phyloP scores from a whole-genome alignment of 768 basidiomycete genomes.

The Russula ochroleuca region DNA sequence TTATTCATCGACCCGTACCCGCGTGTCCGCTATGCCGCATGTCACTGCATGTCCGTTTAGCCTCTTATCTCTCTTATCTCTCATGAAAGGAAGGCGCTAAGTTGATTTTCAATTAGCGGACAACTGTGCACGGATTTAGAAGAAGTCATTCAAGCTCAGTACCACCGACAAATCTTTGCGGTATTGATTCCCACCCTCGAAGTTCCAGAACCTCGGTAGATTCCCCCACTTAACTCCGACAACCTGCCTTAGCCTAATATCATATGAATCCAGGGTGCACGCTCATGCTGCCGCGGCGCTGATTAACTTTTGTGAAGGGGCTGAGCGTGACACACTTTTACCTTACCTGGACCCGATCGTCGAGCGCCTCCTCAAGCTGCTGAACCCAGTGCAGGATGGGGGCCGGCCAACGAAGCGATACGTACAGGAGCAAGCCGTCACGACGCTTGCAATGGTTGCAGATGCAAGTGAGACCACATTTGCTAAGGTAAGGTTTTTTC shows the following conservation, averaged over 20 bases:
- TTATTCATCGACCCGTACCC: slow-evolving; percentile 80
- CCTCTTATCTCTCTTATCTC: background rate
- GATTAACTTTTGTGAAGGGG: slow-evolving; percentile 89
- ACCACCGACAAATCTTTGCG: slow-evolving; percentile 62
- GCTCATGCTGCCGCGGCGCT: slow-evolving; percentile 83
- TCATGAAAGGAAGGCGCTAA: slow-evolving; percentile 1
- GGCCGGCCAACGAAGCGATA: slow-evolving; percentile 51
- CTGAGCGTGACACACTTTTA: slow-evolving; percentile 63
- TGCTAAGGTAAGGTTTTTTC: slow-evolving; percentile 47
- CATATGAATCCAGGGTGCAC: slow-evolving; percentile 54
- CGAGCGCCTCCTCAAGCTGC: slow-evolving; percentile 60
- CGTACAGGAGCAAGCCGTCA: slow-evolving; percentile 85
- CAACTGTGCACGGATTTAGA: slow-evolving; percentile 88
- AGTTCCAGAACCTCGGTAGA: slow-evolving; percentile 67
- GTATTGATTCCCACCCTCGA: slow-evolving; percentile 70
- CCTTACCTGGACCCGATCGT: slow-evolving; percentile 81
- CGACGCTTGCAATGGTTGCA: slow-evolving; percentile 85
- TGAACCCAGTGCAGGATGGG: slow-evolving; percentile 45
- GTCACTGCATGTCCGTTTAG: slow-evolving; percentile 70
- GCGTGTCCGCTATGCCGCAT: slow-evolving; percentile 67
- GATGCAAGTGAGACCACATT: slow-evolving; percentile 80
- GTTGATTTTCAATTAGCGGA: slow-evolving; percentile 46
- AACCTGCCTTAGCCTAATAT: background rate
- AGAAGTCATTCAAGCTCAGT: slow-evolving; percentile 71
- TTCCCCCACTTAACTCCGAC: background rate